Evolutionary conservation across 257 asterid genomes (phyloP).

Genomic region (Hygrophila difformis): DNA sequence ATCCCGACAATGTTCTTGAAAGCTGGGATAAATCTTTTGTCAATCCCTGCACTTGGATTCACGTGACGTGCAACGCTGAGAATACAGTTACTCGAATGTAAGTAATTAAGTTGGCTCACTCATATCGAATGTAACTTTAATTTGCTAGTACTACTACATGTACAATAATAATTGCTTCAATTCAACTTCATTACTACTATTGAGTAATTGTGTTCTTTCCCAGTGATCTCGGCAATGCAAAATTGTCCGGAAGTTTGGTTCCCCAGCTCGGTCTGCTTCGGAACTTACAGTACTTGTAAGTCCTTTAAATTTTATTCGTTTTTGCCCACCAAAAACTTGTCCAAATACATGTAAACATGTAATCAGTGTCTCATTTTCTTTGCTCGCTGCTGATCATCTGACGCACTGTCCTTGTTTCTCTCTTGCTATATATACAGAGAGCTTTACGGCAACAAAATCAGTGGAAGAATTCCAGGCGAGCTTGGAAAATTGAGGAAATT

Average conservation of each 20-base stretch:
- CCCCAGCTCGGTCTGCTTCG: constrained; percentile 84
- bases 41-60: constrained; percentile 98
- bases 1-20: constrained; percentile 86
- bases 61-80: constrained; percentile 76
- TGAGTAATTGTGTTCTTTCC: constrained; percentile 14
- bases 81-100: constrained; percentile 89
- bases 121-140: constrained; percentile 9
- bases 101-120: constrained; percentile 20
- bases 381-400: not conserved
- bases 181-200: not conserved
- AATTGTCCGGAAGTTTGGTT: constrained; percentile 78
- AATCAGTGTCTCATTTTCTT: too few relatives aligned
- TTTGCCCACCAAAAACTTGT: constrained; percentile 5
- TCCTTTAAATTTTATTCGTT: too few relatives aligned
- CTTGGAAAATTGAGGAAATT: constrained; percentile 80
- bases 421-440: constrained; percentile 43
- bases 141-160: too few relatives aligned
- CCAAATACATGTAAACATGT: not conserved
- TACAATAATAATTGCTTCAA: too few relatives aligned
- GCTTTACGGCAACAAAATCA: constrained; percentile 78
- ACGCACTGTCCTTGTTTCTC: not conserved
- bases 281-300: constrained; percentile 86
- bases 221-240: constrained; percentile 97
- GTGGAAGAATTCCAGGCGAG: constrained; percentile 71
- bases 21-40: constrained; percentile 99